Percentiles rank a stretch among this genome's conserved stretches.
phyloP scores from a whole-genome alignment of 768 basidiomycete species.

The Termitomyces sp. region DNA sequence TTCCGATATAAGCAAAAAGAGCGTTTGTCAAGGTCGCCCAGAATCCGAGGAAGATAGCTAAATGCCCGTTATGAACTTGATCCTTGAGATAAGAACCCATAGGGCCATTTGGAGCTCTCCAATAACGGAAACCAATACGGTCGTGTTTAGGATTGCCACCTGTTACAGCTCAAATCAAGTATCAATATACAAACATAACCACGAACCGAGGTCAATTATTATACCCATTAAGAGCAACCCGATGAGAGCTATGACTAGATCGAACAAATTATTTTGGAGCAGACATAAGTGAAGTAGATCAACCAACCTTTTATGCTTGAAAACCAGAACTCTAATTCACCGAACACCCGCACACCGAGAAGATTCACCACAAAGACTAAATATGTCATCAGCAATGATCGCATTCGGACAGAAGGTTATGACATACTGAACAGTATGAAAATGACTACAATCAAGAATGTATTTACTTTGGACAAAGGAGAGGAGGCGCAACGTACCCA shows the following conservation, averaged over 20 bases:
- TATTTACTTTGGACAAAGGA: not conserved
- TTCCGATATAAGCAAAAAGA: constrained; percentile 71
- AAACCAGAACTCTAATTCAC: constrained; percentile 74
- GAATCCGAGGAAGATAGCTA: constrained; percentile 64
- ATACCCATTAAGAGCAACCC: constrained; percentile 56
- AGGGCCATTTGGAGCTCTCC: constrained; percentile 47
- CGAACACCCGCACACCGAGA: constrained; percentile 62
- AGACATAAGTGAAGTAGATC: not conserved
- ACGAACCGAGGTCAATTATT: constrained; percentile 61
- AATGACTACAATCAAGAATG: constrained; percentile 33
- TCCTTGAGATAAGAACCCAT: constrained; percentile 50
- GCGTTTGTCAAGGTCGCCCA: constrained; percentile 72
- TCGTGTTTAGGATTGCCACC: constrained; percentile 44
- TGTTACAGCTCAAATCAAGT: constrained; percentile 22
- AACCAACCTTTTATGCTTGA: constrained; percentile 64
- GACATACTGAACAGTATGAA: constrained; percentile 54
- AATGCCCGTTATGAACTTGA: constrained; percentile 43
- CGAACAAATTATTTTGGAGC: not conserved
- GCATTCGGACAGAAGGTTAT: not conserved
- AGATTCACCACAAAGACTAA: constrained; percentile 54
- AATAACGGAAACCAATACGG: constrained; percentile 47
- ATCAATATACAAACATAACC: not conserved
- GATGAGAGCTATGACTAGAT: constrained; percentile 38
- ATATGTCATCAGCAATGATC: not conserved
- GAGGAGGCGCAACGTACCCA: constrained; percentile 36